A percentile compares a stretch with the other conserved stretches of the same genome.
These are phyloP conservation scores for Debaryomyces tyrocola DNA, from an alignment of 805 yeast species.

Conservation along the genomic window DNA sequence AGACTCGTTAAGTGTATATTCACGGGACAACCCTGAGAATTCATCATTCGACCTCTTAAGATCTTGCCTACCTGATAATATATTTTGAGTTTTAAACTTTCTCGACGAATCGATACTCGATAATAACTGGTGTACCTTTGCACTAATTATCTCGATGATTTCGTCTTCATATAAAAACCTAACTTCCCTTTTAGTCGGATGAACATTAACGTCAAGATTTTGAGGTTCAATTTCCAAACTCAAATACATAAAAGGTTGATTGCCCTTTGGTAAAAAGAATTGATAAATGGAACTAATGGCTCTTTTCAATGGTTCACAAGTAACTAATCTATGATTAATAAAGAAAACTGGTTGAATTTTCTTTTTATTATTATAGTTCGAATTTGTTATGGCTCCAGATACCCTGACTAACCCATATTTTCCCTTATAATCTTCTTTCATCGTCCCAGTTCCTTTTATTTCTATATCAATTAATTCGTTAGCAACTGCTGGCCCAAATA, in stretches of 20 bases:
- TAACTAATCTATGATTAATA: conserved; percentile 79
- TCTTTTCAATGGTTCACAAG: conserved; percentile 76
- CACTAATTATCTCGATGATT: conserved; percentile 62
- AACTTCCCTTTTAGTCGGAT: conserved; percentile 94
- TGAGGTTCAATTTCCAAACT: conserved; percentile 64
- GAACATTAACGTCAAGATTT: conserved; percentile 88
- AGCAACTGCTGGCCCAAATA: conserved; percentile 72
- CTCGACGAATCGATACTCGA: conserved; percentile 65
- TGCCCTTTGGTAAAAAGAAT: conserved; percentile 73
- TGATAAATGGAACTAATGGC: conserved; percentile 65
- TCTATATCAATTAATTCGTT: conserved; percentile 56
- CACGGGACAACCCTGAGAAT: not conserved
- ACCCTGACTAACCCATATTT: conserved; percentile 53
- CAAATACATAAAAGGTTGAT: conserved; percentile 73
- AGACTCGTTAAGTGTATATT: not conserved
- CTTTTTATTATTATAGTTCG: conserved; percentile 71
- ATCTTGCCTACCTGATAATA: conserved; percentile 20
- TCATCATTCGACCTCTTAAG: not conserved
- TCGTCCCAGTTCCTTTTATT: conserved; percentile 15
- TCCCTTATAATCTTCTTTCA: conserved; percentile 9
- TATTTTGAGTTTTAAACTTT: conserved; percentile 63
- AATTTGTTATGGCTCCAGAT: conserved; percentile 64
- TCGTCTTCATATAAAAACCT: conserved; percentile 84
- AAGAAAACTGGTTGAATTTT: conserved; percentile 70
- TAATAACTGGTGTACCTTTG: conserved; percentile 49